These are phyloP conservation scores for Allium sativum DNA, from an alignment of 106 monocot species.

Conservation along the genomic window DNA sequence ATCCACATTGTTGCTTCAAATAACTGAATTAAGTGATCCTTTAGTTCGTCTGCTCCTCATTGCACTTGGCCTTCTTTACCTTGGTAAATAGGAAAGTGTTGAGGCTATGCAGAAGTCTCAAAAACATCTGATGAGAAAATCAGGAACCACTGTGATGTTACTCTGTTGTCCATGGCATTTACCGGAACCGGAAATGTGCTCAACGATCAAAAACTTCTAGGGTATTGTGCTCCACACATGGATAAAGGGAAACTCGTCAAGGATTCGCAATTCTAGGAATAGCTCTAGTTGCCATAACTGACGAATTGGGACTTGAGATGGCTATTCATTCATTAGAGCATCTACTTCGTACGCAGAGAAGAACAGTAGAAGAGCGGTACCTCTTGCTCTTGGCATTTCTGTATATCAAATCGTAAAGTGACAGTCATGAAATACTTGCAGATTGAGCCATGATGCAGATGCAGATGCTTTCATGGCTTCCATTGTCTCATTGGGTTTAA, in stretches of 20 bases:
- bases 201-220: conserved; percentile 89
- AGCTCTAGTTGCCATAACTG: conserved; percentile 90
- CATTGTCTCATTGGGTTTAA: conserved; percentile 80
- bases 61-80: conserved; percentile 92
- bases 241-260: conserved; percentile 93
- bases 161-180: conserved; percentile 87
- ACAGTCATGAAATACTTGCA: conserved; percentile 96
- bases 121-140: conserved; percentile 96
- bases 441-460: conserved; percentile 95
- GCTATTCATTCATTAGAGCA: conserved; percentile 85
- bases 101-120: conserved; percentile 94
- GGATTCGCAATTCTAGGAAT: conserved; percentile 98
- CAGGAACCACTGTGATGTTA: conserved; percentile 87
- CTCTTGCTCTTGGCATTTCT: conserved; percentile 88
- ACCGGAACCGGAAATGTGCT: conserved; percentile 98
- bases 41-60: conserved; percentile 86
- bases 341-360: conserved; percentile 90
- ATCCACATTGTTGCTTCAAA: too few species aligned
- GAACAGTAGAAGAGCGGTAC: conserved; percentile 86
- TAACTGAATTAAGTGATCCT: conserved; percentile 73
- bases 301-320: conserved; percentile 94
- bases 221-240: conserved; percentile 84
- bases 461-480: conserved; percentile 96
- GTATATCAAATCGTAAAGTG: conserved; percentile 97
- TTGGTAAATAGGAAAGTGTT: conserved; percentile 97